Evolutionary conservation across 805 yeast genomes (phyloP).

Genomic region (Millerozyma acaciae): DNA sequence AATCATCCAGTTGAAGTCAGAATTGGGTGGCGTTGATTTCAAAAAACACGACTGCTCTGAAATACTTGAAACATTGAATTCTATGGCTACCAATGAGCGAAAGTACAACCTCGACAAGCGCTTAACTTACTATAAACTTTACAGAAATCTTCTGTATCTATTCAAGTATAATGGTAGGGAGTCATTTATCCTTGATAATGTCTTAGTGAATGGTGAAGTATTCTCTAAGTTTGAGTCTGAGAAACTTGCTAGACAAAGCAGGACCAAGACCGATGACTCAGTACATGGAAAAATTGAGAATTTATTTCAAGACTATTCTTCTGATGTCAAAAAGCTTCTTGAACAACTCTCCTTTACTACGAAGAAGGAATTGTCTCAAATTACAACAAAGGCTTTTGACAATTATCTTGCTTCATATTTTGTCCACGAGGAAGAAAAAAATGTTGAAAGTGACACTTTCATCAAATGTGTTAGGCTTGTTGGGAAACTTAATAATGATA

Average conservation of each 20-base stretch:
- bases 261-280: conserved; percentile 5
- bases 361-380: too few species aligned
- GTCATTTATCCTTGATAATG: conserved; percentile 34
- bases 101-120: conserved; percentile 15
- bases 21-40: conserved; percentile 17
- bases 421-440: too few species aligned
- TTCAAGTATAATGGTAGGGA: conserved; percentile 31
- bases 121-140: conserved; percentile 22
- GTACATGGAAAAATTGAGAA: too few species aligned
- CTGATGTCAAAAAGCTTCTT: too few species aligned
- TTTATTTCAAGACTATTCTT: too few species aligned
- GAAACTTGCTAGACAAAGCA: background rate
- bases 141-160: conserved; percentile 25
- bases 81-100: conserved; percentile 13
- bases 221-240: conserved; percentile 23
- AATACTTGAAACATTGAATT: conserved; percentile 14
- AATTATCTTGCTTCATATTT: too few species aligned
- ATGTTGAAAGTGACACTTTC: too few species aligned
- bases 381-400: too few species aligned
- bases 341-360: too few species aligned
- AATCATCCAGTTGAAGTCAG: conserved; percentile 19
- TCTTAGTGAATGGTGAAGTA: conserved; percentile 23
- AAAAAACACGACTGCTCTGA: conserved; percentile 6
- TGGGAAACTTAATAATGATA: too few species aligned
- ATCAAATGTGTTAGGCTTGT: too few species aligned